A percentile compares a stretch with the other conserved stretches of the same genome.
phyloP scores from a whole-genome alignment of 805 yeast genomes.

The Huiozyma naganishii region DNA sequence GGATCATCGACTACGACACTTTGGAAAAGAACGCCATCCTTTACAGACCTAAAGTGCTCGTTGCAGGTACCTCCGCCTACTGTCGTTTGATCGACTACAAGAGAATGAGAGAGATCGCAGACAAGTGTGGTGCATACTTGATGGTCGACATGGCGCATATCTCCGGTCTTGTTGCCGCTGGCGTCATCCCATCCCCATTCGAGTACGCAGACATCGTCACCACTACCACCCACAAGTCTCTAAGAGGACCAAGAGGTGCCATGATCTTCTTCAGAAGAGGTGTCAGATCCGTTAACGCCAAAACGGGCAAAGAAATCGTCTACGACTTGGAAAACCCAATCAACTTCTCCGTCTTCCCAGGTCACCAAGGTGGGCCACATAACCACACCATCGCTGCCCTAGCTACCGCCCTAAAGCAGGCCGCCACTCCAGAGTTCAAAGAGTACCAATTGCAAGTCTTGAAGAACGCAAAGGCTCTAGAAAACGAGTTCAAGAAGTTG shows the following conservation, averaged over 20 bases:
- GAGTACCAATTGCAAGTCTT: conserved; percentile 83
- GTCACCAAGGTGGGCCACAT: conserved; percentile 99
- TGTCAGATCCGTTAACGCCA: conserved; percentile 70
- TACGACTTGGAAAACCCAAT: conserved; percentile 92
- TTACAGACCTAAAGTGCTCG: conserved; percentile 92
- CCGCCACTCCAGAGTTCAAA: conserved; percentile 79
- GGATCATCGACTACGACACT: conserved; percentile 91
- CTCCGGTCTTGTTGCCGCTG: conserved; percentile 91
- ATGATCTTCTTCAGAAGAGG: conserved; percentile 99
- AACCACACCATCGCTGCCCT: conserved; percentile 97
- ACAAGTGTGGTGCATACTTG: conserved; percentile 92
- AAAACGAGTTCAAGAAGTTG: conserved; percentile 53
- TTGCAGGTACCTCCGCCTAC: conserved; percentile 98
- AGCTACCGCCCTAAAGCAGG: conserved; percentile 95
- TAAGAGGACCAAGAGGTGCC: conserved; percentile 99
- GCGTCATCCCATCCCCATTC: conserved; percentile 92
- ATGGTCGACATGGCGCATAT: conserved; percentile 98
- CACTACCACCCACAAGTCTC: conserved; percentile 96
- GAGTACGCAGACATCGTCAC: conserved; percentile 96
- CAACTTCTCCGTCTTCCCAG: conserved; percentile 98
- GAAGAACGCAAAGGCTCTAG: conserved; percentile 79
- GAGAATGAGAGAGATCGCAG: conserved; percentile 94
- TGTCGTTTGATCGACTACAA: conserved; percentile 93
- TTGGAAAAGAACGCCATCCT: conserved; percentile 82
- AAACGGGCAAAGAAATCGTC: conserved; percentile 82